Percentiles rank a stretch among this genome's conserved stretches.
These are phyloP conservation scores for Colletotrichum cereale DNA, from an alignment of 2,329 filamentous ascomycete species.

Conservation along the genomic window DNA sequence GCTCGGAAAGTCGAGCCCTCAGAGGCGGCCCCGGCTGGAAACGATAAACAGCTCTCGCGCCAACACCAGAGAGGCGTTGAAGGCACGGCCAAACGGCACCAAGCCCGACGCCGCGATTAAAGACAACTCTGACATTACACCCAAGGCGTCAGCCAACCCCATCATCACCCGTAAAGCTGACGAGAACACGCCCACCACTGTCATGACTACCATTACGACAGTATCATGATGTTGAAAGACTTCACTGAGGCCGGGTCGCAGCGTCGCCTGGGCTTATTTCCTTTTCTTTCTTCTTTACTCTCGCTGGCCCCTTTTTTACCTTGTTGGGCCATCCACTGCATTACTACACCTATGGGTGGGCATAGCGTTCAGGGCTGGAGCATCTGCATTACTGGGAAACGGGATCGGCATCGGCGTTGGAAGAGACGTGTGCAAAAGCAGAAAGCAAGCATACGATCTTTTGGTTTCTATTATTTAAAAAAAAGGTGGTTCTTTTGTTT, in stretches of 20 bases:
- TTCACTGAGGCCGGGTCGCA: neutral
- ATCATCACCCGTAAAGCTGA: constrained; percentile 13
- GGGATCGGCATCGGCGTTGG: constrained; percentile 28
- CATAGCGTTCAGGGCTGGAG: constrained; percentile 36
- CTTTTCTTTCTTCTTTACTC: neutral
- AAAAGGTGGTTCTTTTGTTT: neutral
- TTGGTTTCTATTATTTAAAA: constrained; percentile 26
- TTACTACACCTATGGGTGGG: constrained; percentile 20
- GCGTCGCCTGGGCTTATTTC: neutral
- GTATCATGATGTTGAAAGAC: constrained; percentile 14
- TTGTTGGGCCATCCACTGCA: constrained; percentile 24
- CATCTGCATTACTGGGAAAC: constrained; percentile 31
- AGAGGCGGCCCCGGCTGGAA: constrained; percentile 59
- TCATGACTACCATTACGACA: neutral
- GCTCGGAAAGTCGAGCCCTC: constrained; percentile 48
- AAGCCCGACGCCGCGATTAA: constrained; percentile 16
- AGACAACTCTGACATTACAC: constrained; percentile 35
- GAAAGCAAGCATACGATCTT: constrained; percentile 28
- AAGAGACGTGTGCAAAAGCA: constrained; percentile 29
- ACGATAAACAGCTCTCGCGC: constrained; percentile 60
- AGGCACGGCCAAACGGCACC: constrained; percentile 42
- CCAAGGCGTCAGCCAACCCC: constrained; percentile 37
- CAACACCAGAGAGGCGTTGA: constrained; percentile 46
- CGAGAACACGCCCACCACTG: constrained; percentile 31
- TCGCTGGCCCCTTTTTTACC: neutral